phyloP scores from a whole-genome alignment of 768 basidiomycete species.

The Coprinellus micaceus region DNA sequence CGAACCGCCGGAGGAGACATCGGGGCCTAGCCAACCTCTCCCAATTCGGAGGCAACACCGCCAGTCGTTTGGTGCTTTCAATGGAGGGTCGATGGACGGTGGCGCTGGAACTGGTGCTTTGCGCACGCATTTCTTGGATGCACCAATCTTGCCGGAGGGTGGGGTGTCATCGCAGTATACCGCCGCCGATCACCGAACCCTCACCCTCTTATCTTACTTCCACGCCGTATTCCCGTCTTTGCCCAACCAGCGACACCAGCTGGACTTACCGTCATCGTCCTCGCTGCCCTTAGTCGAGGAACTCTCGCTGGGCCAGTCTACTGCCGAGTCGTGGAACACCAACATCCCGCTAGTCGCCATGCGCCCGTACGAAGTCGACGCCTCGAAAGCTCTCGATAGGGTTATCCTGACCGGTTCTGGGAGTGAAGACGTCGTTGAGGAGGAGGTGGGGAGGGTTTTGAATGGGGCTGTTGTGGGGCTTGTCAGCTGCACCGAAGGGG shows the following conservation, averaged over 20 bases:
- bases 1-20: slow-evolving; percentile 21
- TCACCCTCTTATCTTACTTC: slow-evolving; percentile 77
- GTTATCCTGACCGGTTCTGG: slow-evolving; percentile 72
- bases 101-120: slow-evolving; percentile 5
- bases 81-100: slow-evolving; percentile 2
- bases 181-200: slow-evolving; percentile 66
- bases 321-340: slow-evolving; percentile 61
- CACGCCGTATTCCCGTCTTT: slow-evolving; percentile 42
- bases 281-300: not conserved
- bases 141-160: slow-evolving; percentile 39
- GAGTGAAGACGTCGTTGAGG: slow-evolving; percentile 69
- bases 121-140: slow-evolving; percentile 43
- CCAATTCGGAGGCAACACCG: not conserved
- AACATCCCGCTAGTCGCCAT: slow-evolving; percentile 61
- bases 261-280: not conserved
- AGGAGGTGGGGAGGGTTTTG: slow-evolving; percentile 67
- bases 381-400: slow-evolving; percentile 50
- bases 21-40: not conserved
- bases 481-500: slow-evolving; percentile 47
- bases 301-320: slow-evolving; percentile 25
- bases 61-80: slow-evolving; percentile 8
- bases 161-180: slow-evolving; percentile 37
- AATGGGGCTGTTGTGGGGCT: slow-evolving; percentile 82
- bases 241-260: slow-evolving; percentile 6
- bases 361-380: slow-evolving; percentile 71